phyloP scores from a whole-genome alignment of 805 yeast species.

The Metschnikowia henanensis region DNA sequence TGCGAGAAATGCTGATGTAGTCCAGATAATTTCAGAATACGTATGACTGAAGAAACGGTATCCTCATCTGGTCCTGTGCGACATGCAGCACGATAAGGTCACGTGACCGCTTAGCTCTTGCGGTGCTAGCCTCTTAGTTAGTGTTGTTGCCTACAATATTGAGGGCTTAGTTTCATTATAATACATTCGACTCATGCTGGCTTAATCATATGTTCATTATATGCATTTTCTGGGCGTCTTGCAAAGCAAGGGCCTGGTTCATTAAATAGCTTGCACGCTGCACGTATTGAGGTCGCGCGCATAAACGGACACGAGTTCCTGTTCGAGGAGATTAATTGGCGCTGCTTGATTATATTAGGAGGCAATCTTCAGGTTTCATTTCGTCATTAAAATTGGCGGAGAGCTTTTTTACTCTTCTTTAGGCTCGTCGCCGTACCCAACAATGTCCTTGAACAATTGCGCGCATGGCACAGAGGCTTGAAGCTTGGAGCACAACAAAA shows the following conservation, averaged over 20 bases:
- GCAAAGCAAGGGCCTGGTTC: neutral
- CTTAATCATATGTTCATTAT: too few species aligned
- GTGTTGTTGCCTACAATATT: neutral
- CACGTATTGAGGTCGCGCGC: neutral
- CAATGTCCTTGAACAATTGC: conserved; percentile 70
- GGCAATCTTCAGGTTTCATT: neutral
- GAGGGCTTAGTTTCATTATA: too few species aligned
- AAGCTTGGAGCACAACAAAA: conserved; percentile 82
- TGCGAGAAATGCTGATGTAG: too few species aligned
- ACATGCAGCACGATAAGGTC: conserved; percentile 1
- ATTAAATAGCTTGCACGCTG: neutral
- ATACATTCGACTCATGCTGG: too few species aligned
- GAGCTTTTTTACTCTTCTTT: neutral
- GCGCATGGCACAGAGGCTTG: conserved; percentile 82
- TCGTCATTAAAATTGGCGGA: neutral
- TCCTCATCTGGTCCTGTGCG: conserved; percentile 2
- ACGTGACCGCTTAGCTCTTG: neutral
- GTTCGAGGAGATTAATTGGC: neutral
- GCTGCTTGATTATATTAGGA: neutral
- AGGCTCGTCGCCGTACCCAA: conserved; percentile 47
- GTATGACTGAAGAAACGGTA: too few species aligned
- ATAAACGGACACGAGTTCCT: neutral
- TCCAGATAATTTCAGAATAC: too few species aligned
- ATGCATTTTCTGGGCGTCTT: too few species aligned
- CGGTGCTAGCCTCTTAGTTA: neutral